Base-by-base conservation (phyloP, 1,139 yeast genomes). In the Komagataea norvegica region DNA sequence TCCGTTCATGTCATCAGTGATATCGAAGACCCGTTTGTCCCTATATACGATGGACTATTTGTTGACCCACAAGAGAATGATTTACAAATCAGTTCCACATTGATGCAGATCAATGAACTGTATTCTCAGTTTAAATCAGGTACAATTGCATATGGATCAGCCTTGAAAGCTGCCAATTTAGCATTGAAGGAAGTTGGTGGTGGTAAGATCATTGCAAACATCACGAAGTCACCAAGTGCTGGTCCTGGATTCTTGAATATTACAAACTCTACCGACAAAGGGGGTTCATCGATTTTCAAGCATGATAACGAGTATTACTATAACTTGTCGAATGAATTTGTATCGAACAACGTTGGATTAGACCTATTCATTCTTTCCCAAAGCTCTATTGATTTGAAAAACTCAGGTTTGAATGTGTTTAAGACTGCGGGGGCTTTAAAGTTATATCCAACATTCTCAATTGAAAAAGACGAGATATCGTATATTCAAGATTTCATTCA, bases 121-220 rank as follows among this genome's bases (percentile, higher is more conserved):
- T 67, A 68, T 40, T 60, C 61, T 13, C 62, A 64, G 16, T 67
- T 63, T 20, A 71, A 68, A 36, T 79, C 80, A 18, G 58, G 77
- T 3, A 93, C 84, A 48, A 82, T 88, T 0, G 80, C 88, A 24
- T 84, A 75, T 54, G 94, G 96, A 0, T 75, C 86, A 2, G 96
- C 95, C 1, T 62, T 88, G 32, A 70, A 79, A 40, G 77, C 82
- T 2, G 91, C 93, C 0, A 65, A 70, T 52, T 56, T 75, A 46
- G 79, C 89, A n/a, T 65, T 89, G 30, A 71, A 71, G 27, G 59
- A 64, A 20, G 70, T 70, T 25, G 80, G 82, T 0, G 95, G 95
- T 41, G 96, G 96, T 48, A 86, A 89, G 50, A 79, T 89, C 26
- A 73, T 84, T 15, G 72, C 86, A 0, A 60, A 85, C 5, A 64